Evolutionary conservation across 345 rosid species (phyloP).

Genomic region (Ricinus communis): DNA sequence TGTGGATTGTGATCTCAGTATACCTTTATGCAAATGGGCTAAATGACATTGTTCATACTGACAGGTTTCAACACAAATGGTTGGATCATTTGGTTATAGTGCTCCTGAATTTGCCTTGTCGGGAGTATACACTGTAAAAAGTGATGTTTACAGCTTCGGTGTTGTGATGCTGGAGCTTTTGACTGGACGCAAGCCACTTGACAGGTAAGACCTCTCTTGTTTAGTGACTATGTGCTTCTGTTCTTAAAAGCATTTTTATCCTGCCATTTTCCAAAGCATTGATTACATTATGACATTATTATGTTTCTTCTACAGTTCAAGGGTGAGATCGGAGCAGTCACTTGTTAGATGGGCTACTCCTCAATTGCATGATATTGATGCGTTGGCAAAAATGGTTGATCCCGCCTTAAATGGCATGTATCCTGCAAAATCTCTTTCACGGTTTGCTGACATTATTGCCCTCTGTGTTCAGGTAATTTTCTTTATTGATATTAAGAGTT

Average conservation of each 20-base stretch:
- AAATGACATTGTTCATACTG: conserved; percentile 11
- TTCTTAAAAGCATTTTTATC: not conserved
- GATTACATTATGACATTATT: not conserved
- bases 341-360: conserved; percentile 99
- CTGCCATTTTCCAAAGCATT: not conserved
- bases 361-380: conserved; percentile 94
- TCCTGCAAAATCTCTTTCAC: conserved; percentile 96
- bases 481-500: not conserved
- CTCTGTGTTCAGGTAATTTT: conserved; percentile 88
- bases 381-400: conserved; percentile 97
- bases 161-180: conserved; percentile 97
- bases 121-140: conserved; percentile 89
- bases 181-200: conserved; percentile 96
- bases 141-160: conserved; percentile 98
- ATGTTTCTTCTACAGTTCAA: conserved; percentile 50
- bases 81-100: conserved; percentile 97
- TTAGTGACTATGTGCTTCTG: not conserved
- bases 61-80: conserved; percentile 92
- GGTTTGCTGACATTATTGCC: conserved; percentile 96
- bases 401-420: conserved; percentile 92
- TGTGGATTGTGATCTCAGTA: not conserved
- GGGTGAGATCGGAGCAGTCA: conserved; percentile 89
- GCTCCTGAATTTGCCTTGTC: conserved; percentile 99
- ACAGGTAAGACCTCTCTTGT: conserved; percentile 54
- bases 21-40: not conserved